A percentile compares a stretch with the other conserved stretches of the same genome.
These are phyloP conservation scores for Hyaloperonospora brassicae DNA, from an alignment of 352 stramenopile genomes.

Conservation along the genomic window DNA sequence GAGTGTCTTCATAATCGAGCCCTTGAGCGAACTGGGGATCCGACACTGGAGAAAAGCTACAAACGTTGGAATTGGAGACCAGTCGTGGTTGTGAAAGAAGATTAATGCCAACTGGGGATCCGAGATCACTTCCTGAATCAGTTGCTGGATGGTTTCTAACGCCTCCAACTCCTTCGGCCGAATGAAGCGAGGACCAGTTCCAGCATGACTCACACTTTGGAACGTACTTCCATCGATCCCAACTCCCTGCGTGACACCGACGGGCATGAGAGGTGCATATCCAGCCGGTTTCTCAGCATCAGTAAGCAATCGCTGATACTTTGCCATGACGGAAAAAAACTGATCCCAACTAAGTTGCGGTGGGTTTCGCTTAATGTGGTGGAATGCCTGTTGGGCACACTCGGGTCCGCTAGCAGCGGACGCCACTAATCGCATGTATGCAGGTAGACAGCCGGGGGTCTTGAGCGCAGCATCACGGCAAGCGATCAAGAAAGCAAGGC, in stretches of 20 bases:
- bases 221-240: conserved; percentile 26
- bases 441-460: conserved; percentile 62
- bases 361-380: conserved; percentile 83
- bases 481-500: conserved; percentile 52
- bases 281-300: conserved; percentile 52
- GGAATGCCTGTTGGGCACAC: conserved; percentile 70
- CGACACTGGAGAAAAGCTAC: conserved; percentile 76
- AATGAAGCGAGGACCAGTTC: conserved; percentile 57
- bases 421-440: conserved; percentile 70
- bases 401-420: conserved; percentile 55
- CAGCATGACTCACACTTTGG: conserved; percentile 14
- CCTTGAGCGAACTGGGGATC: conserved; percentile 78
- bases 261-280: conserved; percentile 31
- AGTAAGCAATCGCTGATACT: conserved; percentile 73
- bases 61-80: conserved; percentile 74
- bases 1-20: conserved; percentile 80
- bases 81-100: conserved; percentile 85
- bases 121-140: conserved; percentile 72
- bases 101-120: conserved; percentile 68
- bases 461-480: conserved; percentile 69
- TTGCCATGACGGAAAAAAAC: conserved; percentile 78
- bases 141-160: conserved; percentile 66
- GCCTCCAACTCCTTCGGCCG: conserved; percentile 76
- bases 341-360: conserved; percentile 74
- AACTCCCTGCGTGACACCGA: conserved; percentile 23